Conservation (phyloP, 148 eudicot genomes). For the Persicaria tinctoria region DNA sequence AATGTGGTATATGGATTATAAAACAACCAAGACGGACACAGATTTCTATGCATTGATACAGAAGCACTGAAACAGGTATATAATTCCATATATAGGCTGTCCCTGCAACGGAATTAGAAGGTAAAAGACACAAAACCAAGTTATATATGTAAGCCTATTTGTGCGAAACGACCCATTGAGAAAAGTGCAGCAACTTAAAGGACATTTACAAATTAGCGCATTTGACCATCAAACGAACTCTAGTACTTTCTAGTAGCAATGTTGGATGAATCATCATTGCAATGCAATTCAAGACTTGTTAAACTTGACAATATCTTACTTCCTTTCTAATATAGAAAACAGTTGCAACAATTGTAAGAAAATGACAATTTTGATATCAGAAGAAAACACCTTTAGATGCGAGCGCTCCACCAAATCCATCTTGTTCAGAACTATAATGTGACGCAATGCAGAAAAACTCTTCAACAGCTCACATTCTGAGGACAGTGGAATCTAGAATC, state of each 20-base stretch:
- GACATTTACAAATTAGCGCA: neutral
- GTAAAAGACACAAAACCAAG: neutral
- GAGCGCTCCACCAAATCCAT: slow-evolving; percentile 17
- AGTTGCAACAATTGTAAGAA: neutral
- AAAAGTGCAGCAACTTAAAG: neutral
- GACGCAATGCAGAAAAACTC: too few species aligned
- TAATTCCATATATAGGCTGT: neutral
- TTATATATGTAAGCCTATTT: neutral
- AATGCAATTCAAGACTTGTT: neutral
- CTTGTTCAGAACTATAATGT: too few species aligned
- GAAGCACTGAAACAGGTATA: neutral
- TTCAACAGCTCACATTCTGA: too few species aligned
- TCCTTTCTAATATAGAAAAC: neutral
- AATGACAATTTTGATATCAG: neutral
- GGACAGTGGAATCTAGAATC: slow-evolving; percentile 43
- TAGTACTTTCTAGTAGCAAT: too few species aligned
- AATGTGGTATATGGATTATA: neutral
- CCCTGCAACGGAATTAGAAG: neutral
- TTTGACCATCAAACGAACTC: too few species aligned
- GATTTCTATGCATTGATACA: neutral
- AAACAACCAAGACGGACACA: neutral
- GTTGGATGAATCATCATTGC: neutral
- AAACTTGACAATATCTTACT: neutral
- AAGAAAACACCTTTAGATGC: slow-evolving; percentile 36
- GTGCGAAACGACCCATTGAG: neutral